Base-by-base conservation (phyloP, 768 basidiomycete genomes). In the Cystobasidium tubakii region DNA sequence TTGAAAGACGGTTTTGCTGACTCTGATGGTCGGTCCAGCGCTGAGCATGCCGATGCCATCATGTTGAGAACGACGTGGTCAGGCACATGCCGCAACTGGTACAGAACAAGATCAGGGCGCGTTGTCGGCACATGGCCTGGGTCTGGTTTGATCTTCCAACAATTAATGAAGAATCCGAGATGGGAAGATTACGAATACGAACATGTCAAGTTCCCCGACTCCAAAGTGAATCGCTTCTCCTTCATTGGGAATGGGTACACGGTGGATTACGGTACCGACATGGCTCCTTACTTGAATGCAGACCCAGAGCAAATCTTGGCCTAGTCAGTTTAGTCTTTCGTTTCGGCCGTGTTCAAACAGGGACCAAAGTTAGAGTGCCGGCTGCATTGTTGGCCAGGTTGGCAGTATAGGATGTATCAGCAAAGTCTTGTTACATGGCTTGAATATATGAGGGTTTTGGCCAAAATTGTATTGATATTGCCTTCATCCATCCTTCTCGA, bases 181-280 rank as follows among this genome's bases (percentile, higher is more conserved):
- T 67, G 66, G 66, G 66, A 67, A 67, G 66, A 67, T 29, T 67
- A 46, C 44, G 66, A 67, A 4, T 67, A 67, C 23, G 66, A 67
- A 53, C 31, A 67, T 33, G 19, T 67, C 42, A 23, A 53, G 50
- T 50, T 42, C 43, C 44, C 43, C 12, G 66, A 67, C 29, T 67
- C 66, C 10, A 67, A 67, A 50, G 43, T 50, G 21, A 67, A 67
- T 54, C 43, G 66, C 55, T 67, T 67, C 23, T 43, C 66, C 25
- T 67, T 67, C 29, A 50, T 67, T 19, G 66, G 66, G 4, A 43
- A 67, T 21, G 66, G 66, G 6, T 46, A 43, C 17, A 67, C 66
- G 17, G n/a, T 21, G 9, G 66, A 67, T 42, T 36, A 65, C n/a
- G 63, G 36, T 31, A 29, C 27, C 12, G 57, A 60, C 27, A 60